Evolutionary conservation across 2,329 filamentous ascomycete species (phyloP).

Genomic region (Cryphonectria japonica): DNA sequence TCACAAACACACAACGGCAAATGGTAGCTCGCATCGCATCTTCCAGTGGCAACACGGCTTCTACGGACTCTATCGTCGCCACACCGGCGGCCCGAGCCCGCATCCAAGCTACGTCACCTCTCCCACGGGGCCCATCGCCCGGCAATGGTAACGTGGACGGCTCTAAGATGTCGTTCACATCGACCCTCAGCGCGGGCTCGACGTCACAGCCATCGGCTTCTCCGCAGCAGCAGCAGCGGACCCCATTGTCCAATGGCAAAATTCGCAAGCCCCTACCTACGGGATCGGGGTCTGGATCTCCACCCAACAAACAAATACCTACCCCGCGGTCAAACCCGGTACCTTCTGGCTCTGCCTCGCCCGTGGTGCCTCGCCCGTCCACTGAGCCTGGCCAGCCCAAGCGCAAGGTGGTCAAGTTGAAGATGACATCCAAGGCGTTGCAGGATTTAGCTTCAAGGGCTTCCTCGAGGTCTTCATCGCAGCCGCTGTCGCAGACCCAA

Average conservation of each 20-base stretch:
- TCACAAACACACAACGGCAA: slow-evolving; percentile 14
- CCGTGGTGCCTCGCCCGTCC: slow-evolving; percentile 9
- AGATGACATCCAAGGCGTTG: slow-evolving; percentile 16
- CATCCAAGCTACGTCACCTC: slow-evolving; percentile 20
- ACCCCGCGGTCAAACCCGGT: slow-evolving; percentile 4
- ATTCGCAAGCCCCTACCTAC: slow-evolving; percentile 27
- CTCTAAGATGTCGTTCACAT: slow-evolving; percentile 20
- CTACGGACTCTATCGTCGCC: slow-evolving; percentile 25
- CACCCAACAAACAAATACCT: slow-evolving; percentile 14
- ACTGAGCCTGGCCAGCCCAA: slow-evolving; percentile 15
- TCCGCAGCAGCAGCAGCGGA: slow-evolving; percentile 21
- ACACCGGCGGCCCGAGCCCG: slow-evolving; percentile 24
- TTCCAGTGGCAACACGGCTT: background rate
- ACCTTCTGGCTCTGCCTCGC: slow-evolving; percentile 7
- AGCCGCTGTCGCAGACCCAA: slow-evolving; percentile 9
- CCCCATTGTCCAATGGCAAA: slow-evolving; percentile 24
- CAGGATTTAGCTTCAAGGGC: background rate
- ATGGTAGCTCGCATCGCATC: slow-evolving; percentile 18
- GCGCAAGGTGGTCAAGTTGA: slow-evolving; percentile 28
- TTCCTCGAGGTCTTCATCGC: slow-evolving; percentile 1
- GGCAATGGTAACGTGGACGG: slow-evolving; percentile 8
- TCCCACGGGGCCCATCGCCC: slow-evolving; percentile 20
- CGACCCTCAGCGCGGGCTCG: slow-evolving; percentile 20
- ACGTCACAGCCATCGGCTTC: slow-evolving; percentile 13
- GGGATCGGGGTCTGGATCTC: slow-evolving; percentile 18